Evolutionary conservation across 768 basidiomycete species (phyloP).

Genomic region (Lactarius indigo): DNA sequence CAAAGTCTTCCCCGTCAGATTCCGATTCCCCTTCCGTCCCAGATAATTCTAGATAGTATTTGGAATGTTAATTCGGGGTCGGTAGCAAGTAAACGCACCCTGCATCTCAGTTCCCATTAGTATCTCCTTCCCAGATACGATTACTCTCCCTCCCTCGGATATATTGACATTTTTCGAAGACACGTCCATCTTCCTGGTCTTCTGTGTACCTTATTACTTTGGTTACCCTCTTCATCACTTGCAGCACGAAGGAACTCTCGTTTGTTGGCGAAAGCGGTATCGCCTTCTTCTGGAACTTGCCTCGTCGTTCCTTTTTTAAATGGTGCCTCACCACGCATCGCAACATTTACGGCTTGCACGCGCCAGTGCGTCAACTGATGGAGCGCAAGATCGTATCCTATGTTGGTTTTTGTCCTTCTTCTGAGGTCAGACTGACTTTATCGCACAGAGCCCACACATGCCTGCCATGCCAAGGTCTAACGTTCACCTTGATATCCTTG

Average conservation of each 20-base stretch:
- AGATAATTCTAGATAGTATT: constrained; percentile 30
- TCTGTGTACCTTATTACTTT: constrained; percentile 20
- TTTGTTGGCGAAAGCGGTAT: constrained; percentile 57
- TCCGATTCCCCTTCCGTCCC: constrained; percentile 50
- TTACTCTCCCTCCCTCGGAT: constrained; percentile 75
- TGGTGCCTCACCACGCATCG: constrained; percentile 84
- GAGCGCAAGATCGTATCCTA: constrained; percentile 81
- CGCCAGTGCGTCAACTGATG: constrained; percentile 89
- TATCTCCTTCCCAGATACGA: constrained; percentile 74
- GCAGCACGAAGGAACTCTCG: constrained; percentile 46
- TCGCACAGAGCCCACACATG: constrained; percentile 58
- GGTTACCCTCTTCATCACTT: constrained; percentile 41
- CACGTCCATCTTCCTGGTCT: constrained; percentile 56
- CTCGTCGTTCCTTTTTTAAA: too few relatives aligned
- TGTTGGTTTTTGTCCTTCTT: constrained; percentile 44
- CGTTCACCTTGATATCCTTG: constrained; percentile 86
- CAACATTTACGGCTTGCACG: constrained; percentile 80
- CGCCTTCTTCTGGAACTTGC: constrained; percentile 40
- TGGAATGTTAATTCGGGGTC: constrained; percentile 8
- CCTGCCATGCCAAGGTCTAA: constrained; percentile 66
- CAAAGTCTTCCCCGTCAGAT: constrained; percentile 38
- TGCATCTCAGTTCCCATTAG: constrained; percentile 66
- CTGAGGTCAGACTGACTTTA: neutral
- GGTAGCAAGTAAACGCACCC: constrained; percentile 32
- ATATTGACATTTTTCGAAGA: constrained; percentile 77